A percentile compares a stretch with the other conserved stretches of the same genome.
Conservation (phyloP, 495 filamentous ascomycete genomes). For the Trichoderma orchidacearum region DNA sequence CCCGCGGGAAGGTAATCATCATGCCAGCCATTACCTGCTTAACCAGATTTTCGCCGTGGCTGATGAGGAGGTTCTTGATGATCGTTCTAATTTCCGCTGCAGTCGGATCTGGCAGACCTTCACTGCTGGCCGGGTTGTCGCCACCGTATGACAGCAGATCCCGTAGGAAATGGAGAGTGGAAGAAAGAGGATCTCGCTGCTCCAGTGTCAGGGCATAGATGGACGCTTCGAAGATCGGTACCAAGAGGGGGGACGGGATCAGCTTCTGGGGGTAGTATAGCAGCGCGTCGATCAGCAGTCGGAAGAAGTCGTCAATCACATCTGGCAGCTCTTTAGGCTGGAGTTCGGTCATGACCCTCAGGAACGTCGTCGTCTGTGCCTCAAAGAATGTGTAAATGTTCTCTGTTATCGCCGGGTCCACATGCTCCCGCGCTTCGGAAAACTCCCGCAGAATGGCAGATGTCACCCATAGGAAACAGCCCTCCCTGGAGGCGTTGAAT, state of each 20-base stretch:
- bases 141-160: slow-evolving; percentile 86
- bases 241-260: slow-evolving; percentile 61
- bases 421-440: slow-evolving; percentile 70
- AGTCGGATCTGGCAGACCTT: slow-evolving; percentile 36
- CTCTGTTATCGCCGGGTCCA: slow-evolving; percentile 70
- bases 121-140: slow-evolving; percentile 59
- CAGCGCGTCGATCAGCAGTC: slow-evolving; percentile 75
- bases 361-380: slow-evolving; percentile 74
- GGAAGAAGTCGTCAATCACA: slow-evolving; percentile 98
- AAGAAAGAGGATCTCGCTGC: slow-evolving; percentile 78
- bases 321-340: slow-evolving; percentile 82
- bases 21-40: slow-evolving; percentile 86
- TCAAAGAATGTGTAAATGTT: slow-evolving; percentile 91
- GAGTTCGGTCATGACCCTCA: slow-evolving; percentile 77
- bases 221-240: slow-evolving; percentile 75
- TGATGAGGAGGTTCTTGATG: slow-evolving; percentile 56
- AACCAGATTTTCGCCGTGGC: slow-evolving; percentile 63
- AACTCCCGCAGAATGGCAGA: slow-evolving; percentile 92
- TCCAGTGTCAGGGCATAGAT: slow-evolving; percentile 74
- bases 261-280: slow-evolving; percentile 81
- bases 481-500: slow-evolving; percentile 76
- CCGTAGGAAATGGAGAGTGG: slow-evolving; percentile 84
- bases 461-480: slow-evolving; percentile 95
- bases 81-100: slow-evolving; percentile 48
- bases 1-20: slow-evolving; percentile 96